Conservation (phyloP, 352 stramenopile species). For the Pythium rishiriense region DNA sequence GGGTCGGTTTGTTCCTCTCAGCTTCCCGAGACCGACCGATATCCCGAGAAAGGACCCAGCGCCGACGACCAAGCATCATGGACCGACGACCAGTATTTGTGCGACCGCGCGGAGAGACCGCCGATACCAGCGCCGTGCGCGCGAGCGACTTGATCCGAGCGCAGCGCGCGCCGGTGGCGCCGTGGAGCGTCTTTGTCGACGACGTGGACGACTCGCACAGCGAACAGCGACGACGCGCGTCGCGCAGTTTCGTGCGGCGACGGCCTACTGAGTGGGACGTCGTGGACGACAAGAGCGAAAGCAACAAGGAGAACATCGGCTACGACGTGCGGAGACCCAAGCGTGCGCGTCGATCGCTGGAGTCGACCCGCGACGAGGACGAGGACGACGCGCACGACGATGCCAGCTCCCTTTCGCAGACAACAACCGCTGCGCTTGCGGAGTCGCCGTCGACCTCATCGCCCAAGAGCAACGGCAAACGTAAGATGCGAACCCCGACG, state of each 20-base stretch:
- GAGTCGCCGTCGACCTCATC: background rate
- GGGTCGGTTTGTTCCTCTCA: background rate
- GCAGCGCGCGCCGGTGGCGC: slow-evolving; percentile 2
- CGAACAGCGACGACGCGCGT: background rate
- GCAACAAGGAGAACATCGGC: slow-evolving; percentile 74
- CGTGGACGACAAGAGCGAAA: slow-evolving; percentile 42
- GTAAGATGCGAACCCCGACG: slow-evolving; percentile 16
- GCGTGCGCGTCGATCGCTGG: slow-evolving; percentile 1
- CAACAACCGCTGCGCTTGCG: background rate
- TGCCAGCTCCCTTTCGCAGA: background rate
- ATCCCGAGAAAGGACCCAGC: background rate
- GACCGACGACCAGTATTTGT: background rate
- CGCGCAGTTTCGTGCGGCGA: slow-evolving; percentile 12
- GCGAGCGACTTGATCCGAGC: slow-evolving; percentile 21
- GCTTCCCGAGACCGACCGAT: background rate
- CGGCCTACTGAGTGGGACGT: slow-evolving; percentile 13
- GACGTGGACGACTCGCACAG: slow-evolving; percentile 3
- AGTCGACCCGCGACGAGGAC: background rate
- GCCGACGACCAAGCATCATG: background rate
- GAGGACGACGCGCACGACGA: slow-evolving; percentile 1
- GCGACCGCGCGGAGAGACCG: background rate
- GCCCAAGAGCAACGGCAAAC: slow-evolving; percentile 20
- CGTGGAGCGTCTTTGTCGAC: slow-evolving; percentile 17
- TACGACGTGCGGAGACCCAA: slow-evolving; percentile 46
- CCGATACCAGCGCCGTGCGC: slow-evolving; percentile 2